Percentiles rank a stretch among this genome's conserved stretches.
Conservation (phyloP, 176 grass and related monocot species). For the Bonia amplexicaulis region DNA sequence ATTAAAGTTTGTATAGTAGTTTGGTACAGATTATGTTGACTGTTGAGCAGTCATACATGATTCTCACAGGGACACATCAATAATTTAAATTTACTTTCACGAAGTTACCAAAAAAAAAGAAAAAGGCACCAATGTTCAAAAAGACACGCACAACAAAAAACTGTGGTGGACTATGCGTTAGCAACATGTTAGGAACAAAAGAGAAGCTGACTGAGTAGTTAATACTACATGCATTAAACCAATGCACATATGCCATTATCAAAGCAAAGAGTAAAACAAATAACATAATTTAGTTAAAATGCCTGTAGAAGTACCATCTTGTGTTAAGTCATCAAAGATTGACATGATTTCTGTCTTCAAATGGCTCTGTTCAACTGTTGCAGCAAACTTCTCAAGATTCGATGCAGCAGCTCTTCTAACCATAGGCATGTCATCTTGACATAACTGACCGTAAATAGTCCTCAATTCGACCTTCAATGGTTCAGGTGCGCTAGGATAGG, state of each 20-base stretch:
- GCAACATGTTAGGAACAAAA: not conserved
- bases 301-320: conserved; percentile 45
- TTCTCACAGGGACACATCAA: not conserved
- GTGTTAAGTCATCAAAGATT: conserved; percentile 77
- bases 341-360: conserved; percentile 80
- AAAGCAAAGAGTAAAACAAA: not conserved
- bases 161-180: not conserved
- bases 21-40: not conserved
- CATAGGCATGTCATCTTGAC: conserved; percentile 87
- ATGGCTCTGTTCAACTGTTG: conserved; percentile 57
- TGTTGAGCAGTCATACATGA: not conserved
- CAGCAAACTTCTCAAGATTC: conserved; percentile 78
- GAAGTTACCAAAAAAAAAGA: not conserved
- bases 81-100: not conserved
- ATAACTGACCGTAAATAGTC: conserved; percentile 64
- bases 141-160: not conserved
- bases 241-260: not conserved
- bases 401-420: conserved; percentile 75
- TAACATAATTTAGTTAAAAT: not conserved
- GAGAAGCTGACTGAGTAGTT: not conserved
- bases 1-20: not conserved
- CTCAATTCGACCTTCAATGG: conserved; percentile 68
- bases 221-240: not conserved
- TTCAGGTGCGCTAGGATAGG: conserved; percentile 63
- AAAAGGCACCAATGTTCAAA: not conserved